Evolutionary conservation across 495 filamentous ascomycete genomes (phyloP), one percentile per base, ranked within the genome.

Genomic region (Talaromyces thailandensis): DNA sequence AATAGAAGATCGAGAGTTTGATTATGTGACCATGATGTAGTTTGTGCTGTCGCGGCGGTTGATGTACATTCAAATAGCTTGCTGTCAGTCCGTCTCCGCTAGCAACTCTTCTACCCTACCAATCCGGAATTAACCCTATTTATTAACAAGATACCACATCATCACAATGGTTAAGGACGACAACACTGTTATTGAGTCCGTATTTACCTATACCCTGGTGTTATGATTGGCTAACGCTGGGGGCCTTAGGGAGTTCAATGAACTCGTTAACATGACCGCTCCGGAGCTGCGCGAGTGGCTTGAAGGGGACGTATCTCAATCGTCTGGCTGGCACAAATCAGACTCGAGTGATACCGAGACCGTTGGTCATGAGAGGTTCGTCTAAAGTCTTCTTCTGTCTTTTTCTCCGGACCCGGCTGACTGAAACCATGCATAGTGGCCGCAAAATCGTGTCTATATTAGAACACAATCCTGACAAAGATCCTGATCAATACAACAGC

Each of bases 181-280:
- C 51, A 75, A 81, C 31, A 86, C 82, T 6, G 81, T 84, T 26
- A 83, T 85, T 60, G 59, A 80, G 82, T 83, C 63, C 40, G 76
- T 66, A 60, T 56, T 37, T 52, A 18, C 53, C 60, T 25, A 61
- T 60, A 32, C 57, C 56, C 53, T 62, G 64, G 64, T 72, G 64
- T 48, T 67, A 66, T 58, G 62, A 65, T 65, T 71, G 48, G 73
- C 58, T 68, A 32, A 57, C 2, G 16, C 14, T 14, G 14, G 21
- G 16, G 11, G 12, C 31, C 18, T 12, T 67, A 86, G 83, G 52
- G 84, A 88, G 70, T 89, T 88, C 74, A 88, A 88, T 64, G 77
- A 82, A 29, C 75, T 88, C 56, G 84, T 89, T 40, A 88, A 90
- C 69, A 89, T 90, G 86, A 76, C 77, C 7, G 70, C 84, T 0